Evolutionary conservation across 2,329 filamentous ascomycete genomes (phyloP).

Genomic region (Immersiporthe knoxdaviesiana): DNA sequence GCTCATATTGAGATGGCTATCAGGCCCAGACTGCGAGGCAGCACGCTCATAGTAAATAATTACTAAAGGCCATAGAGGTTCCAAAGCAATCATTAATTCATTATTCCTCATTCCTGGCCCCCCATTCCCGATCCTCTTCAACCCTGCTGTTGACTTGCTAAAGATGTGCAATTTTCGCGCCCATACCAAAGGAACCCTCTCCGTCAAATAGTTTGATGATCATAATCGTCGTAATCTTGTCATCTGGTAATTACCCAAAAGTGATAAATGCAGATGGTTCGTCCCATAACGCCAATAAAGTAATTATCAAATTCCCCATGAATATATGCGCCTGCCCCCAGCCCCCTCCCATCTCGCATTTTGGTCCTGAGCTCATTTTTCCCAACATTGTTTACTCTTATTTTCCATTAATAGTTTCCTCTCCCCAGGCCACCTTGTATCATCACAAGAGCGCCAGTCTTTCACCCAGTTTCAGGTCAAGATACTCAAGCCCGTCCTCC

Average conservation of each 20-base stretch:
- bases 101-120: neutral
- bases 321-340: neutral
- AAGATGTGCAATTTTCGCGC: neutral
- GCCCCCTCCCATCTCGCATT: too few relatives aligned
- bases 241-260: too few relatives aligned
- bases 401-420: neutral
- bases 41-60: neutral
- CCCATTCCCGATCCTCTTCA: neutral
- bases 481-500: constrained; percentile 64
- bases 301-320: neutral
- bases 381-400: neutral
- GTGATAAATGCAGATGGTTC: neutral
- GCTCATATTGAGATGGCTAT: neutral
- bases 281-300: neutral
- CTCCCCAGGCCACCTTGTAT: neutral
- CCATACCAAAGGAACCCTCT: neutral
- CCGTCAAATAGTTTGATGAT: neutral
- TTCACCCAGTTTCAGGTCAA: constrained; percentile 61
- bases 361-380: too few relatives aligned
- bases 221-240: too few relatives aligned
- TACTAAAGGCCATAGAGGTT: neutral
- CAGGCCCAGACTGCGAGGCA: neutral
- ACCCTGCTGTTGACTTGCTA: neutral
- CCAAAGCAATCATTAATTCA: neutral
- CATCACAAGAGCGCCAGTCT: constrained; percentile 48